A percentile compares a stretch with the other conserved stretches of the same genome.
Conservation (phyloP, 495 filamentous ascomycete genomes). For the Hypoxylon lienhwacheense region DNA sequence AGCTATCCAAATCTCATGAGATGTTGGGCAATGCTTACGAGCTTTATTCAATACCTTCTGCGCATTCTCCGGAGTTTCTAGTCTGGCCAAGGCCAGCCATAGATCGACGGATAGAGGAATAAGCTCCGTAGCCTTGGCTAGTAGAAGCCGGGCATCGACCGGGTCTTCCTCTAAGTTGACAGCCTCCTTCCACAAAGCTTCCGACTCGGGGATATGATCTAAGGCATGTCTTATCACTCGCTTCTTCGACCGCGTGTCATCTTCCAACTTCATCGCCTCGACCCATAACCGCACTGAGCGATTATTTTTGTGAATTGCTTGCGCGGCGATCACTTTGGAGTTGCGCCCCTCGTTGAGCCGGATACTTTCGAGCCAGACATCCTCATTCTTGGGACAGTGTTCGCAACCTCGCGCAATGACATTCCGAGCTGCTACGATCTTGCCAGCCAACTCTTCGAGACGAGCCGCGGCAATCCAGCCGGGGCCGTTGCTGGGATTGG, state of each 20-base stretch:
- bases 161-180: constrained; percentile 92
- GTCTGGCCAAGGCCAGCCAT: constrained; percentile 88
- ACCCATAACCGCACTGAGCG: constrained; percentile 89
- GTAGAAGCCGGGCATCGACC: constrained; percentile 78
- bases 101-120: constrained; percentile 91
- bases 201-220: constrained; percentile 86
- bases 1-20: constrained; percentile 94
- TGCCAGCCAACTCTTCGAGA: constrained; percentile 88
- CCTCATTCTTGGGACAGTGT: constrained; percentile 89
- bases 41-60: constrained; percentile 95
- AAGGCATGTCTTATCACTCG: constrained; percentile 86
- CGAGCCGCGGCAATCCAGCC: constrained; percentile 96
- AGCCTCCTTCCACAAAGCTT: constrained; percentile 95
- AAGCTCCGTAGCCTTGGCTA: constrained; percentile 91
- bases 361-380: constrained; percentile 94
- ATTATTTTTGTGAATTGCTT: constrained; percentile 87
- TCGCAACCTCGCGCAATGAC: constrained; percentile 84
- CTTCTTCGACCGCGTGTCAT: constrained; percentile 77
- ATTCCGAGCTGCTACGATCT: constrained; percentile 80
- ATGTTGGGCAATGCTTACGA: constrained; percentile 87
- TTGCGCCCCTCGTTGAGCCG: constrained; percentile 88
- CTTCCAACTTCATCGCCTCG: constrained; percentile 91
- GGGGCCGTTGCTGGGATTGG: constrained; percentile 92
- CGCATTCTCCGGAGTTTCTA: constrained; percentile 86
- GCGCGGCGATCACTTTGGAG: constrained; percentile 92